Evolutionary conservation across 1,284 basidiomycete species (phyloP).

Genomic region (Ceratobasidium sp.): DNA sequence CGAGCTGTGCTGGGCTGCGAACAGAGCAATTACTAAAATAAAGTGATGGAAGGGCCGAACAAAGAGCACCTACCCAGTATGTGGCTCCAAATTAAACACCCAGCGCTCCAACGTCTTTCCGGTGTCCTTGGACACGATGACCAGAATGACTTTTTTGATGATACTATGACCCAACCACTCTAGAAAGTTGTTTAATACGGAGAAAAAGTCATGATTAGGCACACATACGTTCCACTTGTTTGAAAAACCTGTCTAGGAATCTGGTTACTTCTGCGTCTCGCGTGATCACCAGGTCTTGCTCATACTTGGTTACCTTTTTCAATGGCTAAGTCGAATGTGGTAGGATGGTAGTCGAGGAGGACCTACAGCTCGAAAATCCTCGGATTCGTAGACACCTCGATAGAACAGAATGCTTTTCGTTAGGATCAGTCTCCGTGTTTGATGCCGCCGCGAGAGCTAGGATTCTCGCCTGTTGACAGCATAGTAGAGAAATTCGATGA

Average conservation of each 20-base stretch:
- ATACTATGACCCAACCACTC: conserved; percentile 37
- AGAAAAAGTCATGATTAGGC: background rate
- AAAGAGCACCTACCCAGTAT: background rate
- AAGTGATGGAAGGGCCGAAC: background rate
- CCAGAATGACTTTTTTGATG: conserved; percentile 38
- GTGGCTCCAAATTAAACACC: conserved; percentile 39
- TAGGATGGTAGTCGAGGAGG: background rate
- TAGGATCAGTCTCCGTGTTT: background rate
- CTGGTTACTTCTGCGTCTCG: conserved; percentile 39
- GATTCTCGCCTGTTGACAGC: conserved; percentile 21
- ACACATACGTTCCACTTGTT: conserved; percentile 41
- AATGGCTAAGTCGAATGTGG: background rate
- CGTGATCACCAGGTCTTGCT: conserved; percentile 39
- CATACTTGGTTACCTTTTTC: conserved; percentile 38
- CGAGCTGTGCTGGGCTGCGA: conserved; percentile 10
- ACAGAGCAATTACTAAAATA: no score
- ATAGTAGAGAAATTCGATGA: conserved; percentile 28
- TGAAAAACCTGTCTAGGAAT: conserved; percentile 38
- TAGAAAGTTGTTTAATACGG: no score
- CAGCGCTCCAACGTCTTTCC: conserved; percentile 40
- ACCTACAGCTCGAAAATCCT: conserved; percentile 38
- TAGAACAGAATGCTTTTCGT: conserved; percentile 39
- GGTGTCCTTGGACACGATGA: conserved; percentile 40
- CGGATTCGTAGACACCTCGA: conserved; percentile 41
- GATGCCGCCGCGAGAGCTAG: background rate